phyloP scores from a whole-genome alignment of 495 filamentous ascomycete species.

The Parmelia sp. region DNA sequence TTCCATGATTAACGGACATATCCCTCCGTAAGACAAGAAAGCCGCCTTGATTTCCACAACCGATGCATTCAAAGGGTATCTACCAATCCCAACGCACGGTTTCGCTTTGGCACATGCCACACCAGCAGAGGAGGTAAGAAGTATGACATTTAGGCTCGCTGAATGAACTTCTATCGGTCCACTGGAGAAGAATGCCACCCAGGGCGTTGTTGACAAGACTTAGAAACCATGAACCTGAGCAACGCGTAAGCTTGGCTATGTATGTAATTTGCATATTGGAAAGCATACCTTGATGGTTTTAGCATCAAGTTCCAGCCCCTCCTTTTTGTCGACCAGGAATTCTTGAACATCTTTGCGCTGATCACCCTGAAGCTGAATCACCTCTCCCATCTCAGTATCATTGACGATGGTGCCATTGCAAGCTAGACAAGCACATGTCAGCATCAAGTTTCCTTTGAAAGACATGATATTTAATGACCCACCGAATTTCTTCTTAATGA shows the following conservation, averaged over 20 bases:
- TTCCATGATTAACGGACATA: conserved; percentile 7
- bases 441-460: neutral
- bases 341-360: conserved; percentile 98
- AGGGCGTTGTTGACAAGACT: conserved; percentile 36
- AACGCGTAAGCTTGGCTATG: conserved; percentile 1
- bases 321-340: conserved; percentile 91
- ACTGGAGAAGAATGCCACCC: conserved; percentile 38
- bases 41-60: conserved; percentile 3
- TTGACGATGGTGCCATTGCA: conserved; percentile 99
- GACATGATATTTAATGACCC: conserved; percentile 35
- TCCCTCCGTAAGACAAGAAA: conserved; percentile 4
- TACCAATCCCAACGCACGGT: conserved; percentile 29
- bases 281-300: conserved; percentile 88
- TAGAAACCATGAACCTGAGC: conserved; percentile 54
- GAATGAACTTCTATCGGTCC: conserved; percentile 30
- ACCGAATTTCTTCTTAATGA: conserved; percentile 99
- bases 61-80: conserved; percentile 30
- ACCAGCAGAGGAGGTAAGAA: conserved; percentile 22
- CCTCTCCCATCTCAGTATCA: conserved; percentile 96
- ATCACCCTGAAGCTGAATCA: conserved; percentile 99
- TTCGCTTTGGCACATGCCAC: conserved; percentile 15
- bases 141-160: conserved; percentile 14
- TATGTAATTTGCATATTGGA: neutral
- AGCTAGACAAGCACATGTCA: conserved; percentile 44
- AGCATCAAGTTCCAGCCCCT: conserved; percentile 81